Conservation (phyloP, 225 moss, liverwort and hornwort species). For the Straminergon stramineum region DNA sequence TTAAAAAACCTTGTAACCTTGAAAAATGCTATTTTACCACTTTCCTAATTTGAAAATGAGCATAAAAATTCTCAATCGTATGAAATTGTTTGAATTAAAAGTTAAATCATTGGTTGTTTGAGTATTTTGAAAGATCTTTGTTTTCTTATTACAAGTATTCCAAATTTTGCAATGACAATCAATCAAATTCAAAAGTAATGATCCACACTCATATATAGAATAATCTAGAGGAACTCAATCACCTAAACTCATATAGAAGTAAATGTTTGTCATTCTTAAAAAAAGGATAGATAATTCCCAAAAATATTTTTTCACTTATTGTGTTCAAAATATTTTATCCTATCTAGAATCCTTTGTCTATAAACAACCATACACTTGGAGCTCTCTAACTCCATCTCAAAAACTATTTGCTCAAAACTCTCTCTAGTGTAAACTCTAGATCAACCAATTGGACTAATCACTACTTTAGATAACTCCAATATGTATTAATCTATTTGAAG, state of each 20-base stretch:
- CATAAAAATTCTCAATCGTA: too few relatives aligned
- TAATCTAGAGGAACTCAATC: background rate
- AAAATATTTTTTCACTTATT: background rate
- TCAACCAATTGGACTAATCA: background rate
- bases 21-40: background rate
- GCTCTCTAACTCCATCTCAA: background rate
- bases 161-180: too few relatives aligned
- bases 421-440: background rate
- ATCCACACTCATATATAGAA: background rate
- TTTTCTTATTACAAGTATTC: background rate
- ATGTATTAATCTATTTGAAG: background rate
- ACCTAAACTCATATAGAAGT: background rate
- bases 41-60: background rate
- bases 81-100: background rate
- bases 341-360: background rate
- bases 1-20: too few relatives aligned
- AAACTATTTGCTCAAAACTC: background rate
- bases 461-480: background rate
- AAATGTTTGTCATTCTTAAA: background rate
- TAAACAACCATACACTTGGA: background rate
- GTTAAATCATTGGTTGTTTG: background rate
- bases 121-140: background rate
- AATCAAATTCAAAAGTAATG: background rate
- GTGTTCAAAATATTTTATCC: background rate
- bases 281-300: fast-evolving